Conservation (phyloP, 2,329 filamentous ascomycete species). For the Fusarium hostae region DNA sequence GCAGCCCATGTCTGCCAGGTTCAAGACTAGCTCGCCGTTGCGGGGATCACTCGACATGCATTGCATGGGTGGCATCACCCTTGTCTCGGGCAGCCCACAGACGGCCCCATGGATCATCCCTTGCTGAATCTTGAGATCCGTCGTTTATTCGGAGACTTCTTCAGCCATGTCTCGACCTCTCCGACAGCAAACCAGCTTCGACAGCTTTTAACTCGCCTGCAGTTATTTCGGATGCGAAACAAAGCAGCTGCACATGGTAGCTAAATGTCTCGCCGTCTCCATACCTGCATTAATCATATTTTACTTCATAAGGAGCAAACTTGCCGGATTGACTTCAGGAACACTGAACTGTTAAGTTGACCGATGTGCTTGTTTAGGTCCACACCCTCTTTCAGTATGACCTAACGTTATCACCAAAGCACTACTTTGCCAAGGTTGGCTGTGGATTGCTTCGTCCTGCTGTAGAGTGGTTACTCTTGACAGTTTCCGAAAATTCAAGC, state of each 20-base stretch:
- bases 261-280: slow-evolving; percentile 29
- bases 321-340: not conserved
- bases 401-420: slow-evolving; percentile 14
- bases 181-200: slow-evolving; percentile 9
- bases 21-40: slow-evolving; percentile 1
- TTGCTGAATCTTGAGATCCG: slow-evolving; percentile 22
- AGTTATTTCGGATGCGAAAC: not conserved
- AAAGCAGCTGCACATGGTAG: slow-evolving; percentile 9
- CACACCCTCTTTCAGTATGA: slow-evolving; percentile 9
- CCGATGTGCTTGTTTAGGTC: slow-evolving; percentile 1
- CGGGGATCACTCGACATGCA: not conserved
- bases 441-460: slow-evolving; percentile 2
- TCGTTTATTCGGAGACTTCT: slow-evolving; percentile 39
- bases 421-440: not conserved
- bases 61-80: slow-evolving; percentile 13
- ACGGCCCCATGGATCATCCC: slow-evolving; percentile 17
- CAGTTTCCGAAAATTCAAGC: not conserved
- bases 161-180: slow-evolving; percentile 38
- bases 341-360: not conserved
- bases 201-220: slow-evolving; percentile 20
- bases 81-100: slow-evolving; percentile 29
- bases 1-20: not conserved
- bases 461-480: not conserved
- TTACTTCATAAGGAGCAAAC: not conserved
- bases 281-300: slow-evolving; percentile 3